Evolutionary conservation across 176 grass and related monocot genomes (phyloP), one percentile per base, ranked within the genome.

Genomic region (Pontederia crassipes): DNA sequence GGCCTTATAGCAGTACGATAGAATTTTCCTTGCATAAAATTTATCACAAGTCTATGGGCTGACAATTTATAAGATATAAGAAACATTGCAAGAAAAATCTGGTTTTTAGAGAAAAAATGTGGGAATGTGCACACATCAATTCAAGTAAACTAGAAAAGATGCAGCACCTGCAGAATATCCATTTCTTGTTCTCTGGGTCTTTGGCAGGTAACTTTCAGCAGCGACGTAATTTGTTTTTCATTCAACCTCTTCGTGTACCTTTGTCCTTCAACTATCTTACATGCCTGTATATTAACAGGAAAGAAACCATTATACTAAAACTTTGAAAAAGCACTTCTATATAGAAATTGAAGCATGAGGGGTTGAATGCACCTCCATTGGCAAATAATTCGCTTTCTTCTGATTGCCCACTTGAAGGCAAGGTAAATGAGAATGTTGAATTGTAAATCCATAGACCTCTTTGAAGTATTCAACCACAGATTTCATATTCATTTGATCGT

Each of bases 401-500:
- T 99, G 94, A 74, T 99, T 99, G 52, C 94, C 94, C 56, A 99
- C 94, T 79, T 89, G 85, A 79, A 99, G 84, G 57, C 94, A 93
- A 53, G 94, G 94, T 78, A 99, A 88, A 55, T 99, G 94, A 13
- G 65, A 72, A 45, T 93, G 66, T 74, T 83, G 87, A 84, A 99
- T 99, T 8, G 94, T 99, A 61, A 99, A 99, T 8, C 94, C 94
- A 64, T 99, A 99, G 88, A 99, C 89, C 77, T 99, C 94, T 76
- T 93, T 85, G 82, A 99, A 99, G 75, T 99, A 99, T 47, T 99
- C 94, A 9, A 99, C 74, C 7, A 99, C 94, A 9, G 88, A 99
- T 76, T 99, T 99, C 94, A 99, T 99, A 70, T 99, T 99, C 94
- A 99, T 99, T 78, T 99, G 85, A 68, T 99, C 94, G 77, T 99